These are phyloP conservation scores for Mikania micrantha DNA, from an alignment of 129 eudicot genomes.

Conservation along the genomic window DNA sequence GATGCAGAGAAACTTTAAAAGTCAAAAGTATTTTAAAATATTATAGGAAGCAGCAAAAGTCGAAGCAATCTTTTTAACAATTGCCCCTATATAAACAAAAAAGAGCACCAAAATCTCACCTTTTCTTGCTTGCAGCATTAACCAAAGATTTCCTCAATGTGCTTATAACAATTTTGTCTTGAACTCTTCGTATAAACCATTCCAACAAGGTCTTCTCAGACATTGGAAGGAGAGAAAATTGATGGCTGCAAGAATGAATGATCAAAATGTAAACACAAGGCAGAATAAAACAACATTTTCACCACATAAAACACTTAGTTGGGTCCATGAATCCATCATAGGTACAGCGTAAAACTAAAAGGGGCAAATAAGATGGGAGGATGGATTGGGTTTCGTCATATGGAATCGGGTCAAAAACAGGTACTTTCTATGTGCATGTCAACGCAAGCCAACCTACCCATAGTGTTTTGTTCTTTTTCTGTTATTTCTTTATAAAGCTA, in stretches of 20 bases:
- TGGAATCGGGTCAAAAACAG: background rate
- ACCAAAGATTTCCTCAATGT: slow-evolving; percentile 57
- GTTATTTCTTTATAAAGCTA: background rate
- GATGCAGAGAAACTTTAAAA: background rate
- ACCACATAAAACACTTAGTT: background rate
- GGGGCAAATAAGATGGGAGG: background rate
- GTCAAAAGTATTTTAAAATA: no score
- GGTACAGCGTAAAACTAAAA: background rate
- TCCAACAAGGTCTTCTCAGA: slow-evolving; percentile 49
- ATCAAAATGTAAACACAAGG: background rate
- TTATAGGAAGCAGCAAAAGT: background rate
- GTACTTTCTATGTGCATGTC: background rate
- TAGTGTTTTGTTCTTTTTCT: background rate
- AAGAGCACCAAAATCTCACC: slow-evolving; percentile 38
- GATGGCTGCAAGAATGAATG: slow-evolving; percentile 44
- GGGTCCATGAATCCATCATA: background rate
- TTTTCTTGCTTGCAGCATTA: slow-evolving; percentile 65
- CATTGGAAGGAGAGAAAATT: slow-evolving; percentile 29
- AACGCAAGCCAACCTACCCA: background rate
- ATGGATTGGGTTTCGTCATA: background rate
- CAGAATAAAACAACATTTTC: background rate
- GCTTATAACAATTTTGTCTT: slow-evolving; percentile 57
- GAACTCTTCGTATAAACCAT: slow-evolving; percentile 73
- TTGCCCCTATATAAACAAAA: background rate
- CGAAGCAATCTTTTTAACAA: background rate